Percentiles rank a stretch among this genome's conserved stretches.
phyloP scores from a whole-genome alignment of 2,329 filamentous ascomycete genomes.

The Celoporthe dispersa region DNA sequence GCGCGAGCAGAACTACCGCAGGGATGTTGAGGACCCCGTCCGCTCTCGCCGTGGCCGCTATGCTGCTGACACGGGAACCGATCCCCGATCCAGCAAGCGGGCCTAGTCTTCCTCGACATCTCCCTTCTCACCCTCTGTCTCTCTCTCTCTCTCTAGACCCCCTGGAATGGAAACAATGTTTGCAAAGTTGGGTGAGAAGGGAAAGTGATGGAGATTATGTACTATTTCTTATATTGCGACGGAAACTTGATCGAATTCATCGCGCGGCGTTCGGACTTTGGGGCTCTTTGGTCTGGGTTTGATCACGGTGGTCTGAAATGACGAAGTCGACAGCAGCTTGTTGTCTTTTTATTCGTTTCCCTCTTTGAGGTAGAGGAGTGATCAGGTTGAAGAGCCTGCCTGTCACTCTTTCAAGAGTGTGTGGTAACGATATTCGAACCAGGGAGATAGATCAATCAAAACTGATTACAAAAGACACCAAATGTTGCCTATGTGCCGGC shows the following conservation, averaged over 20 bases:
- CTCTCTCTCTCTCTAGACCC: background rate
- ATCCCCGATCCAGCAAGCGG: slow-evolving; percentile 23
- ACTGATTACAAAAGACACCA: background rate
- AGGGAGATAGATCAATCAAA: background rate
- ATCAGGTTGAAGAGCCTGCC: background rate
- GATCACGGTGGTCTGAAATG: background rate
- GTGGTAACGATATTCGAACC: background rate
- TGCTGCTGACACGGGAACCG: slow-evolving; percentile 18
- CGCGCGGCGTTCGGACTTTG: background rate
- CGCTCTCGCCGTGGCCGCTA: slow-evolving; percentile 3
- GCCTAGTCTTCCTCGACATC: background rate
- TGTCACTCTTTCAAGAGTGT: background rate
- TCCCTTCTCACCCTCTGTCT: background rate
- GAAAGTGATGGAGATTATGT: background rate
- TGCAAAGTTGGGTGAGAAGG: background rate
- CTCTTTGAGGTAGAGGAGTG: background rate
- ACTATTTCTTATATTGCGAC: background rate
- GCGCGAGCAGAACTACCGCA: slow-evolving; percentile 43
- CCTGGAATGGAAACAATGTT: background rate
- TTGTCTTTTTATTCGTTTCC: background rate
- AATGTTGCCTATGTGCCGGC: too few relatives aligned
- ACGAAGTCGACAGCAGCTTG: background rate
- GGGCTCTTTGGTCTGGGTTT: background rate
- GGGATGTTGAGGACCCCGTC: slow-evolving; percentile 22
- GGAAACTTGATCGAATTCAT: background rate